A percentile compares a stretch with the other conserved stretches of the same genome.
These are phyloP conservation scores for Ascochyta koolunga DNA, from an alignment of 2,329 filamentous ascomycete species.

Conservation along the genomic window DNA sequence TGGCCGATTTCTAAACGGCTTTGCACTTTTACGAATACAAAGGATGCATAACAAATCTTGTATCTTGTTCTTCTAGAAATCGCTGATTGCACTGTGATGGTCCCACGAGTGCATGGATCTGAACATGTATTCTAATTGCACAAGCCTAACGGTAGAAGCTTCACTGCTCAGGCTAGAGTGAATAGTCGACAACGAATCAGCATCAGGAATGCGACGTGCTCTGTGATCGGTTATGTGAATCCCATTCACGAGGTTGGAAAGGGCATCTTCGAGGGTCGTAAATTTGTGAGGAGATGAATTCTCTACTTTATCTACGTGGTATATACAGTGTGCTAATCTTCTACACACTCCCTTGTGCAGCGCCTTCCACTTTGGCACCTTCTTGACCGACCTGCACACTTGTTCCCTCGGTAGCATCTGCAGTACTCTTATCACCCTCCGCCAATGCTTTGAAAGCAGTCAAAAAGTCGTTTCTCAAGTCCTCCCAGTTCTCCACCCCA, in stretches of 20 bases:
- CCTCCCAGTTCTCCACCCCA: conserved; percentile 85
- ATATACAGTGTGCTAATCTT: background rate
- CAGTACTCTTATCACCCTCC: background rate
- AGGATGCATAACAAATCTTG: background rate
- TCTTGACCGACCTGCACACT: conserved; percentile 31
- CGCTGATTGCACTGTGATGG: background rate
- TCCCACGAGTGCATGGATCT: no score
- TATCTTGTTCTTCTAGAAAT: no score
- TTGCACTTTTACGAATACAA: background rate
- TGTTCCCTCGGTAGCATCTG: background rate
- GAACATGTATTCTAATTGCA: no score
- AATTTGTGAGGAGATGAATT: background rate
- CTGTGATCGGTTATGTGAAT: no score
- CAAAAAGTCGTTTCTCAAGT: conserved; percentile 75
- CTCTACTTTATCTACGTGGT: no score
- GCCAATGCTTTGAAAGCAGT: conserved; percentile 34
- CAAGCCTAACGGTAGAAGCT: no score
- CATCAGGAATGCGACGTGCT: no score
- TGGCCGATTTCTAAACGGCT: background rate
- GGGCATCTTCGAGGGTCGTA: no score
- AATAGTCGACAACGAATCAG: no score
- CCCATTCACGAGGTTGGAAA: no score
- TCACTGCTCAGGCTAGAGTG: no score
- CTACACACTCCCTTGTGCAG: conserved; percentile 26
- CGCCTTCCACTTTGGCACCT: conserved; percentile 26